phyloP scores from a whole-genome alignment of 139 green algal genomes.

The Asterochloris sp. region DNA sequence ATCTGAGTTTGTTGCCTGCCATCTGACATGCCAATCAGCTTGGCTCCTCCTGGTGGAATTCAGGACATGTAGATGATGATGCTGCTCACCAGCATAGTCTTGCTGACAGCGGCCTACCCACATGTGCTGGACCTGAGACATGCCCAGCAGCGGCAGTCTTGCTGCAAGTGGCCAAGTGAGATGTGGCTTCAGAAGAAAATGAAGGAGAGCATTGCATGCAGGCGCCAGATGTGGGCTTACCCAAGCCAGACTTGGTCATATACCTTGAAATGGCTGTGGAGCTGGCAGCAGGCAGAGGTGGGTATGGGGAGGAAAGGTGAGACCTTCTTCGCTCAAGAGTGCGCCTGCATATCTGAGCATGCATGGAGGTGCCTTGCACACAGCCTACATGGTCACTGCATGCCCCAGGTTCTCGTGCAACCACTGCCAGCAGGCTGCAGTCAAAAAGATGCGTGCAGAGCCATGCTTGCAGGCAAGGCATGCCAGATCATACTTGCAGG shows the following conservation, averaged over 20 bases:
- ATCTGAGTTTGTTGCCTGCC: neutral
- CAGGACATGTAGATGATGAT: neutral
- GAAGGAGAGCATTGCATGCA: neutral
- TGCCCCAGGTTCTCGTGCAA: neutral
- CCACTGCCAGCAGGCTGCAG: neutral
- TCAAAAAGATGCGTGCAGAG: neutral
- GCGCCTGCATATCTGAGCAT: too few relatives aligned
- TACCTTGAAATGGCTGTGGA: constrained; percentile 69
- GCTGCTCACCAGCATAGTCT: neutral
- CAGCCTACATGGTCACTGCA: neutral
- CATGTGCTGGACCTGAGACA: neutral
- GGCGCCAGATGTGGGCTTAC: constrained; percentile 65
- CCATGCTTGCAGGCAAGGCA: neutral
- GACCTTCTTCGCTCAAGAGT: too few relatives aligned
- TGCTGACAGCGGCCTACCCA: neutral
- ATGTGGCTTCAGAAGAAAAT: neutral
- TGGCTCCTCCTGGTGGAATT: neutral
- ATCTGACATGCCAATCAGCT: neutral
- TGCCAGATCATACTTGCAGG: neutral
- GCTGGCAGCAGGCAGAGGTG: constrained; percentile 54
- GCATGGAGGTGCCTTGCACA: neutral
- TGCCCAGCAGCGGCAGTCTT: neutral
- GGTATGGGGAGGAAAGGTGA: constrained; percentile 81
- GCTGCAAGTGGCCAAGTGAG: neutral
- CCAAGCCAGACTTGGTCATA: constrained; percentile 81